Evolutionary conservation across 352 stramenopile species (phyloP), one percentile per base, ranked within the genome.

Genomic region (Thalassiosira livingstoniorum): DNA sequence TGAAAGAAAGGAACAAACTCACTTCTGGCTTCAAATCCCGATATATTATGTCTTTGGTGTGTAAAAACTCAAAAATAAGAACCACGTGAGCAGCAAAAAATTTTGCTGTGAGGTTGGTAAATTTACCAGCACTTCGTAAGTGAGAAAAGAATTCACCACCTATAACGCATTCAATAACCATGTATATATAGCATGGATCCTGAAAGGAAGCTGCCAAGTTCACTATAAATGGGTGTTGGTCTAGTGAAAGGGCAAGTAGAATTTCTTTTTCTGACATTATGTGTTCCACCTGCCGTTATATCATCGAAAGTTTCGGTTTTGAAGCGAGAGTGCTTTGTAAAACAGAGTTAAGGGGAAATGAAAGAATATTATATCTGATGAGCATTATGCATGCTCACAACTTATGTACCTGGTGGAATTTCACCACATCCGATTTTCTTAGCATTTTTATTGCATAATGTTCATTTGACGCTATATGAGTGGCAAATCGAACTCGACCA

Each of bases 111-210:
- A 94, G 95, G 86, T 97, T 97, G 77, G 98, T 95, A 65, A 99
- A 98, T 43, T 95, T 95, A 25, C 94, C 96, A 25, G 96, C 95
- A 92, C 98, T 98, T 57, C 96, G 91, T 23, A 99, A 79, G 75
- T 98, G 96, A 29, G 96, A 98, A 86, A 99, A 99, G 88, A 99
- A 98, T 89, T 99, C 97, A 62, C 97, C 97, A 58, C 97, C 97
- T 70, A 98, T 96, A 21, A 98, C 93, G 81, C 98, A 98, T 82
- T 99, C 97, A 58, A 99, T 91, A 63, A 99, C 94, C 96, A 99
- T 98, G 90, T 98, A 99, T 67, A 99, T 88, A 80, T 96, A 98
- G 83, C 96, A 96, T 39, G 94, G 92, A 80, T 98, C 96, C 82
- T 99, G 97, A 85, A 97, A 99, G 27, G 97, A 98, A 64, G 90